Conservation (phyloP, 2,329 filamentous ascomycete species). For the Verticillium alfalfae region DNA sequence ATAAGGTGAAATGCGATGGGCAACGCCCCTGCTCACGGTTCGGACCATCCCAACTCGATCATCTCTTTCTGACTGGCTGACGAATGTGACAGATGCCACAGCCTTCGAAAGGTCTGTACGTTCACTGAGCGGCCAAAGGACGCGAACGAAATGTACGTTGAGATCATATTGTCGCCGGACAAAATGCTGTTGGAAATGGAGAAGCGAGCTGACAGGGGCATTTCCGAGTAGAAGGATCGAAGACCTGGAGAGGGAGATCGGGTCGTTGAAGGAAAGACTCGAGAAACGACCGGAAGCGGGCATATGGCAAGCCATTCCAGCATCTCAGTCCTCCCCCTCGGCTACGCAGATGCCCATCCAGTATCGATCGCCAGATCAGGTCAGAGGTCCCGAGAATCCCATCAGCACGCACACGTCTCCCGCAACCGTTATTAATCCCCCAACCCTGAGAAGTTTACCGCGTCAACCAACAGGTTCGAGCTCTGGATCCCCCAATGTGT, state of each 20-base stretch:
- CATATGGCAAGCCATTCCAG: background rate
- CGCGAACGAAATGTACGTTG: slow-evolving; percentile 11
- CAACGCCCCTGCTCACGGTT: slow-evolving; percentile 17
- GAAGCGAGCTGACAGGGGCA: too few species aligned
- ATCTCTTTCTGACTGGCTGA: background rate
- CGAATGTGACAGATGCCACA: slow-evolving; percentile 11
- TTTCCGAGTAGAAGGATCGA: background rate
- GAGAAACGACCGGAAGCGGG: background rate
- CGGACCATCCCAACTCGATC: too few species aligned
- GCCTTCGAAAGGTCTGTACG: slow-evolving; percentile 14
- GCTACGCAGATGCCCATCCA: background rate
- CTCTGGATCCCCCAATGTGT: background rate
- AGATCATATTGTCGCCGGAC: too few species aligned
- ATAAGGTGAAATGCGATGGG: slow-evolving; percentile 17
- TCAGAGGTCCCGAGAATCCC: background rate
- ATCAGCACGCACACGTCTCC: background rate
- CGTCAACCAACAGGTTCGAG: background rate
- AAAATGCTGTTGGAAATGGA: too few species aligned
- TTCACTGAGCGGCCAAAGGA: slow-evolving; percentile 17
- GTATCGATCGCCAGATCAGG: background rate
- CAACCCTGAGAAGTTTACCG: background rate
- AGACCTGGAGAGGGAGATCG: slow-evolving; percentile 9
- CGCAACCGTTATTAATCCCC: background rate
- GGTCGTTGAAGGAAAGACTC: slow-evolving; percentile 8
- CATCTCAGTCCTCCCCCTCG: background rate